Evolutionary conservation across 805 yeast species (phyloP), one percentile per base, ranked within the genome.

Genomic region (Lipomyces yamanashiensis): DNA sequence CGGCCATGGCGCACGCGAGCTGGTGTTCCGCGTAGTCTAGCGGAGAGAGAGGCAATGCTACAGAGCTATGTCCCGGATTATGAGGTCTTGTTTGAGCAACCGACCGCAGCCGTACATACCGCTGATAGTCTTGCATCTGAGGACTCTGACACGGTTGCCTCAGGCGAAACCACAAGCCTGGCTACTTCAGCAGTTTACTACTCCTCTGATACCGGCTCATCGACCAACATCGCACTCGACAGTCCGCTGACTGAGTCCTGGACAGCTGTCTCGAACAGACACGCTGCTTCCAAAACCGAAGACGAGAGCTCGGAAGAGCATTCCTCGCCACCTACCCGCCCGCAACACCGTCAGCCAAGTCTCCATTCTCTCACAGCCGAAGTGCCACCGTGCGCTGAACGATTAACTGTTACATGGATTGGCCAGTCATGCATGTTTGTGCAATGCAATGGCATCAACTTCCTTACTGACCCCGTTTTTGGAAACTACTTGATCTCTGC

Each of bases 391-490:
- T 57, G 82, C 2, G 60, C 74, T 10, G 78, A 83, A 34, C 80
- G 88, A 69, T 65, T 89, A 70, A 80, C 88, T 1, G 83, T 88
- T 71, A 91, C 97, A 0, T 93, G 98, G 98, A 75, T 93, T 48
- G 98, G 98, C 3, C 98, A 93, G 74, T 88, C 95, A 62, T 92
- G 97, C 75, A 83, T 92, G 1, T 82, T 84, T 58, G 78, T 92
- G 3, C 91, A 89, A 71, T 74, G 91, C 1, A 82, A 88, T 4
- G 87, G 88, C 1, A 76, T 90, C n/a, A 88, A 87, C 63, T 80
- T 93, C 63, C 74, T 93, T 44, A 89, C 97, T 1, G 98, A 93
- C 74, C 98, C 98, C 0, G 77, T 92, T 39, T 87, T 93, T 71
- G 60, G 82, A 17, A 83, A 88, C 64, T 85, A 83, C 68, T 78